Base-by-base conservation (phyloP, 2,329 filamentous ascomycete species). In the Verticillium albo-atrum region DNA sequence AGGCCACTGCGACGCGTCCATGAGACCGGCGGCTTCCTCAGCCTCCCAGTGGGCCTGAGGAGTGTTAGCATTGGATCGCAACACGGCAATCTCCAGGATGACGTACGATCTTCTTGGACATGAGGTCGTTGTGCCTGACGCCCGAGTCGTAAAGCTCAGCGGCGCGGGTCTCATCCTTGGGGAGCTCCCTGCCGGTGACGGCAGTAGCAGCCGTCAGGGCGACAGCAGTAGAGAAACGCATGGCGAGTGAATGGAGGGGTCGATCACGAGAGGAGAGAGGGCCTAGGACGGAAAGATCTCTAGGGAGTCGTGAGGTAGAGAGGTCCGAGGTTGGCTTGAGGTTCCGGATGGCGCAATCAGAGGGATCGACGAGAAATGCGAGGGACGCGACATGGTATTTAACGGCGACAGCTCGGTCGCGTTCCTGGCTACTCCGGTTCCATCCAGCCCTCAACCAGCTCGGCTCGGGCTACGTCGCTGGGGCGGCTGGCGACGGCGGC, bases 121-220 rank as follows among this genome's bases (percentile, higher is more conserved):
- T 67, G 54, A 67, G 56, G 28, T 60, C 62, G 9, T 62, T 61
- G 47, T 68, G 66, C 14, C 66, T 59, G 23, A 63, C 26, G n/a
- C 66, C 65, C 1, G 63, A 65, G 59, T 68, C 66, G 52, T 66
- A 68, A 12, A 68, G 61, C 54, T 67, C 61, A 23, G 64, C 62
- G 25, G 61, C 66, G 14, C 65, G 61, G 25, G 47, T 53, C 55
- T 64, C 62, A 35, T 67, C 64, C 37, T 63, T 60, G 15, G 64
- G 61, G 25, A 65, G 53, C 54, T 67, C 65, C 47, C 54, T 62
- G 17, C 61, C 65, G 12, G 62, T 34, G 7, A 61, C 60, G 25
- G 47, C 34, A 3, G 35, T 55, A n/a, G 59, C 65, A 5, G 65
- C 57, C 56, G 63, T 30, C 35, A 59, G 50, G 25, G 61, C 60